Percentiles rank a stretch among this genome's conserved stretches.
Evolutionary conservation across 805 yeast genomes (phyloP).

Genomic region (Starmerella potacharoeniae): DNA sequence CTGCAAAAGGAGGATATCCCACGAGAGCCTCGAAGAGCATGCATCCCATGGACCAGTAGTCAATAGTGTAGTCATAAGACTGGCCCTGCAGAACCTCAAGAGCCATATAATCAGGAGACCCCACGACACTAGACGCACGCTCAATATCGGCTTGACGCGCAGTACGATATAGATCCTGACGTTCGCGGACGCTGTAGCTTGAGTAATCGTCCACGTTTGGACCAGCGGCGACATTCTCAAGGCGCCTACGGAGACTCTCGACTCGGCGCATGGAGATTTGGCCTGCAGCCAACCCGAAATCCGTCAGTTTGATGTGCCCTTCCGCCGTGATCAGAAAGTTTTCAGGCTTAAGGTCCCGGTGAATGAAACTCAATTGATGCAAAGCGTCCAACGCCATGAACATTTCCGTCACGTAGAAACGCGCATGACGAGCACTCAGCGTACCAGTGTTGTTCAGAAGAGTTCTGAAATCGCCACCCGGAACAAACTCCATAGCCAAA

Average conservation of each 20-base stretch:
- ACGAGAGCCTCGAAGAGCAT: constrained; percentile 92
- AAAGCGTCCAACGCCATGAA: constrained; percentile 86
- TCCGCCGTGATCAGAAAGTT: constrained; percentile 79
- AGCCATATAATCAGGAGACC: constrained; percentile 99
- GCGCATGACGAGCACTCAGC: constrained; percentile 85
- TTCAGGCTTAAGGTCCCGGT: constrained; percentile 93
- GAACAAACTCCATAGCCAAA: constrained; percentile 98
- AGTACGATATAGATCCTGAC: constrained; percentile 77
- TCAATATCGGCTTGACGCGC: constrained; percentile 60
- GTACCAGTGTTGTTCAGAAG: constrained; percentile 86
- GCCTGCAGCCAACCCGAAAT: constrained; percentile 96
- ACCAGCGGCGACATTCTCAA: constrained; percentile 30
- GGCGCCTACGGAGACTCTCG: constrained; percentile 67
- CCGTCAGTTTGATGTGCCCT: constrained; percentile 89
- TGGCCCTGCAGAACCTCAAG: constrained; percentile 91
- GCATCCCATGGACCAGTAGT: constrained; percentile 97
- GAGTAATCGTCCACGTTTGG: constrained; percentile 28
- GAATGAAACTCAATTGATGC: constrained; percentile 92
- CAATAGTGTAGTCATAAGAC: constrained; percentile 89
- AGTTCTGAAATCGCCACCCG: constrained; percentile 98
- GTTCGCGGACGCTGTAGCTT: constrained; percentile 68
- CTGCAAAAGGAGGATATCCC: constrained; percentile 96
- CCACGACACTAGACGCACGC: constrained; percentile 90
- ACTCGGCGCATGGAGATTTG: constrained; percentile 85
- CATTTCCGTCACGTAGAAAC: constrained; percentile 94